These are phyloP conservation scores for Podaxis sp. DNA, from an alignment of 768 basidiomycete species.

Conservation along the genomic window DNA sequence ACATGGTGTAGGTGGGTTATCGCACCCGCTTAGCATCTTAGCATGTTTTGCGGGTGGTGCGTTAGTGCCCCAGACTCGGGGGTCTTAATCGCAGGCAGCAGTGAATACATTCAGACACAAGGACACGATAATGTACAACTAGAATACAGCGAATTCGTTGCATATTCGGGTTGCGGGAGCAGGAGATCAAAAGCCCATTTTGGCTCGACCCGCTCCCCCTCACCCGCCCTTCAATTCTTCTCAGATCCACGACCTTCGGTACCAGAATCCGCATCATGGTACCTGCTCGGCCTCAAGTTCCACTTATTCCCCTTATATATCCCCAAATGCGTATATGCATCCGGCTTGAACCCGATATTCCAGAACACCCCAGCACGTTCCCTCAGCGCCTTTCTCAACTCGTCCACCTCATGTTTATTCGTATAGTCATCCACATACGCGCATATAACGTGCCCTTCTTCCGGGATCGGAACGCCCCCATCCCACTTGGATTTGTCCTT, in stretches of 20 bases:
- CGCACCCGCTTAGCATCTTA: neutral
- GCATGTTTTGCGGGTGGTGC: neutral
- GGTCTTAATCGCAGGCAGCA: too few species aligned
- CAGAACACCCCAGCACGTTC: slow-evolving; percentile 23
- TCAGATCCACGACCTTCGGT: neutral
- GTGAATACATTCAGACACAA: too few species aligned
- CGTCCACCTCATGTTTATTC: slow-evolving; percentile 26
- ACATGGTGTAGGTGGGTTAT: neutral
- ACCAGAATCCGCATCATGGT: slow-evolving; percentile 18
- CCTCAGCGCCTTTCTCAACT: slow-evolving; percentile 33
- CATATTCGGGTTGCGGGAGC: too few species aligned
- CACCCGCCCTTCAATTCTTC: neutral
- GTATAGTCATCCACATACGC: slow-evolving; percentile 32
- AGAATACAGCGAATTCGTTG: too few species aligned
- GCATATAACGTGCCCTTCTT: slow-evolving; percentile 35
- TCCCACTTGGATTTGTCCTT: neutral
- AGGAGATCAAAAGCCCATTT: too few species aligned
- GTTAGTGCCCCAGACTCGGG: too few species aligned
- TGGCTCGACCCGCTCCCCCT: neutral
- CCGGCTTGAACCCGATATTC: slow-evolving; percentile 41
- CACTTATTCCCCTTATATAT: slow-evolving; percentile 38
- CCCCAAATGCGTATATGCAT: slow-evolving; percentile 37
- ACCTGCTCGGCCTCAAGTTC: slow-evolving; percentile 34
- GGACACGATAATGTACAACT: too few species aligned
- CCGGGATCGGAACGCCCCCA: slow-evolving; percentile 12